Conservation (phyloP, 345 rosid genomes). For the Lenwebbia sp. region DNA sequence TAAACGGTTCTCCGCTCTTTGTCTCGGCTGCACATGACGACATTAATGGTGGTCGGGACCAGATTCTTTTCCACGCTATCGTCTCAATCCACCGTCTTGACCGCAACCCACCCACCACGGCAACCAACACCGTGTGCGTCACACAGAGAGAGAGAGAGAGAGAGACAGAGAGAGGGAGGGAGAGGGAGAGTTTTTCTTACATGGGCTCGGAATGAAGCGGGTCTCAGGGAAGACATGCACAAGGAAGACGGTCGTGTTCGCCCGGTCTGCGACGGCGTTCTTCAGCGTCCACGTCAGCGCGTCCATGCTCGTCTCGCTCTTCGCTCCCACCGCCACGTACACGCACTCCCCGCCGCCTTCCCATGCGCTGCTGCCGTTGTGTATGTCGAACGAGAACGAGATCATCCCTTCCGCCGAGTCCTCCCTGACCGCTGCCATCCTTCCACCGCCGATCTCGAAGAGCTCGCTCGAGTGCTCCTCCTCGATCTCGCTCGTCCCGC, state of each 20-base stretch:
- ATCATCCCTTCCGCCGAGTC: slow-evolving; percentile 28
- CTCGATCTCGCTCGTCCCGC: not conserved
- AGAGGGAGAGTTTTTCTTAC: slow-evolving; percentile 1
- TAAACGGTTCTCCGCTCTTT: not conserved
- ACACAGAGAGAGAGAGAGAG: not conserved
- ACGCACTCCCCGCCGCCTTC: slow-evolving; percentile 35
- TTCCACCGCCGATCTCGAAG: slow-evolving; percentile 10
- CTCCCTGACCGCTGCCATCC: not conserved
- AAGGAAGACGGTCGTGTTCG: slow-evolving; percentile 11
- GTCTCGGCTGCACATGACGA: not conserved
- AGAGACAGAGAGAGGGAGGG: not conserved
- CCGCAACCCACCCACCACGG: not conserved
- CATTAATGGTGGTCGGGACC: not conserved
- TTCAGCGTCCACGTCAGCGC: slow-evolving; percentile 68
- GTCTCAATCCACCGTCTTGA: not conserved
- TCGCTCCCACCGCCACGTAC: slow-evolving; percentile 60
- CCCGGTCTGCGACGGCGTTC: slow-evolving; percentile 12
- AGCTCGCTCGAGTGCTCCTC: slow-evolving; percentile 23
- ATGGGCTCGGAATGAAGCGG: slow-evolving; percentile 1
- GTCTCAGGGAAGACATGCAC: slow-evolving; percentile 8
- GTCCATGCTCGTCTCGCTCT: slow-evolving; percentile 66
- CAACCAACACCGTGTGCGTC: not conserved
- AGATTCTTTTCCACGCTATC: not conserved
- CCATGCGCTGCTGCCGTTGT: slow-evolving; percentile 1
- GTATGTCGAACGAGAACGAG: slow-evolving; percentile 25